Percentiles rank a stretch among this genome's conserved stretches.
These are phyloP conservation scores for Cladosporium sp. DNA, from an alignment of 2,329 filamentous ascomycete species.

Conservation along the genomic window DNA sequence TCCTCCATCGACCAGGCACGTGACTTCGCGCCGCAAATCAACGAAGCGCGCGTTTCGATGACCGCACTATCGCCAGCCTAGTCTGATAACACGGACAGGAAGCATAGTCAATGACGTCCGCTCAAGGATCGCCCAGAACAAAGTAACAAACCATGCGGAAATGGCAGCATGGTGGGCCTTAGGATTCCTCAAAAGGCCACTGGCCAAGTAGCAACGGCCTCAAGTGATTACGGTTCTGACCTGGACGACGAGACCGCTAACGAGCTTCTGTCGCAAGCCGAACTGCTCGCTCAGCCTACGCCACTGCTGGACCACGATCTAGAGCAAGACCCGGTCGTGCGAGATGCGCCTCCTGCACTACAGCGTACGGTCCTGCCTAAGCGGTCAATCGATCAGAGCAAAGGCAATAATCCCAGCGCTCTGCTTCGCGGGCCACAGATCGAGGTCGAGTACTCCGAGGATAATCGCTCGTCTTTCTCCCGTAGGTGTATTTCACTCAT, in stretches of 20 bases:
- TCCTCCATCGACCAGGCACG: neutral
- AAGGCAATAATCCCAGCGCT: neutral
- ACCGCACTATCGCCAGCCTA: slow-evolving; percentile 1
- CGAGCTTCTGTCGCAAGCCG: slow-evolving; percentile 47
- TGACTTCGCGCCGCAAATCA: neutral
- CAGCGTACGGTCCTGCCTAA: slow-evolving; percentile 4
- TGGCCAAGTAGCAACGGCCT: slow-evolving; percentile 15
- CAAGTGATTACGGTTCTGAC: slow-evolving; percentile 63
- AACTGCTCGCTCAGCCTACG: slow-evolving; percentile 22
- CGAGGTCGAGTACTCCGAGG: slow-evolving; percentile 41
- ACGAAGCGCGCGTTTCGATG: neutral
- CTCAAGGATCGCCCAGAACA: neutral
- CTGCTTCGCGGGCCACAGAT: slow-evolving; percentile 26
- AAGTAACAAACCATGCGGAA: neutral
- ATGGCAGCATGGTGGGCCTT: slow-evolving; percentile 14
- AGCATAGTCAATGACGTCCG: slow-evolving; percentile 1
- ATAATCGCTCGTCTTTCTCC: slow-evolving; percentile 33
- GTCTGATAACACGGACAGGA: neutral
- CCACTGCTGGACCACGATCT: slow-evolving; percentile 14
- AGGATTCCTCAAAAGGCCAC: neutral
- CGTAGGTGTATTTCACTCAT: slow-evolving; percentile 22
- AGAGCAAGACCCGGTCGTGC: slow-evolving; percentile 19
- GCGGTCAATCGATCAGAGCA: slow-evolving; percentile 3
- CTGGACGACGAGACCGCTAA: slow-evolving; percentile 55
- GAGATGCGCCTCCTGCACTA: slow-evolving; percentile 19